Evolutionary conservation across 495 filamentous ascomycete genomes (phyloP).

Genomic region (Trichocladium uniseriatum): DNA sequence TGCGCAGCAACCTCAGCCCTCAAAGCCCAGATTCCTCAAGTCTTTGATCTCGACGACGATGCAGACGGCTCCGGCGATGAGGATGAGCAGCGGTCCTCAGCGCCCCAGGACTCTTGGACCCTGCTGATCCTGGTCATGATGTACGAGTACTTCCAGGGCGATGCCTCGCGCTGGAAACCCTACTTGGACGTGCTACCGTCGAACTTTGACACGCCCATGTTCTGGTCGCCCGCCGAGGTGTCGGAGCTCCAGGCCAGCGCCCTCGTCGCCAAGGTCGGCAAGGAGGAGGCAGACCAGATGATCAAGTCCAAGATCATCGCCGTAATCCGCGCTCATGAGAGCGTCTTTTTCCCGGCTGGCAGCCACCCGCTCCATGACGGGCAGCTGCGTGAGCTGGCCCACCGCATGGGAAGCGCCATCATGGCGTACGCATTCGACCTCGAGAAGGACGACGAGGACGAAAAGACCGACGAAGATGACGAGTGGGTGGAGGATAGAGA

Average conservation of each 20-base stretch:
- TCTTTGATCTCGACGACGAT: constrained; percentile 25
- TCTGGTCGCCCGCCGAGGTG: constrained; percentile 70
- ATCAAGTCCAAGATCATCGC: constrained; percentile 57
- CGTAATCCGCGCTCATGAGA: constrained; percentile 34
- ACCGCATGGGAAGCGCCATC: constrained; percentile 75
- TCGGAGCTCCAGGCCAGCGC: constrained; percentile 66
- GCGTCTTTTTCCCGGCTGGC: constrained; percentile 44
- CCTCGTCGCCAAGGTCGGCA: constrained; percentile 70
- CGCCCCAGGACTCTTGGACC: constrained; percentile 36
- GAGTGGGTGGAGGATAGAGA: constrained; percentile 62
- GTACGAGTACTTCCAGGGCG: constrained; percentile 58
- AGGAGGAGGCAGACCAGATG: constrained; percentile 56
- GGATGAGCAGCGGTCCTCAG: constrained; percentile 14
- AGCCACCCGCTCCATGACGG: constrained; percentile 34
- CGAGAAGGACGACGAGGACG: constrained; percentile 41
- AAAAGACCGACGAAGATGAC: constrained; percentile 46
- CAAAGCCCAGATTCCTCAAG: constrained; percentile 24
- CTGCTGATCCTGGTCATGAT: constrained; percentile 70
- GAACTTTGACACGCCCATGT: constrained; percentile 83
- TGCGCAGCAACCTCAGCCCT: constrained; percentile 35
- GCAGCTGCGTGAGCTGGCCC: constrained; percentile 51
- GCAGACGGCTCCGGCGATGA: constrained; percentile 22
- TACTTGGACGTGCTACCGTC: constrained; percentile 75
- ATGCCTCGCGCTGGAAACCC: constrained; percentile 59
- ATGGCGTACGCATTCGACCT: constrained; percentile 96